A percentile compares a stretch with the other conserved stretches of the same genome.
Evolutionary conservation across 2,329 filamentous ascomycete species (phyloP).

Genomic region (Xylariaceae sp.): DNA sequence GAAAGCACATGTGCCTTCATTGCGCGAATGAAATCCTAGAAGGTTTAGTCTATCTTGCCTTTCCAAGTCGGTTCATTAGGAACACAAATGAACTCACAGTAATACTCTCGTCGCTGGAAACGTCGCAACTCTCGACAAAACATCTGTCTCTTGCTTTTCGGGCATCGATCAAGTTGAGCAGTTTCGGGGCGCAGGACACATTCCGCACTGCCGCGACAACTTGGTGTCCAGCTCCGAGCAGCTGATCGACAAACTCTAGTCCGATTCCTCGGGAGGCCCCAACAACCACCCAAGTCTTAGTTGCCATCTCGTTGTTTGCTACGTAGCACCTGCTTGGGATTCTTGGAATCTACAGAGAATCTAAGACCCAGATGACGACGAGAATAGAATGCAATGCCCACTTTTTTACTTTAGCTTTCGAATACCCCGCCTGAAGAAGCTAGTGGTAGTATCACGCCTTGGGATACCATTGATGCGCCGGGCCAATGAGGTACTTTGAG

Average conservation of each 20-base stretch:
- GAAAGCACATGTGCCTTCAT: background rate
- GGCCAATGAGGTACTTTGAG: too few relatives aligned
- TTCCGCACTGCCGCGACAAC: slow-evolving; percentile 8
- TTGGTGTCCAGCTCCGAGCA: slow-evolving; percentile 4
- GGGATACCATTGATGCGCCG: too few relatives aligned
- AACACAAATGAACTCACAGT: slow-evolving; percentile 2
- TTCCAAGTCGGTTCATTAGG: background rate
- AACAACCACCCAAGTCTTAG: slow-evolving; percentile 5
- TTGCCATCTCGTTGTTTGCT: too few relatives aligned
- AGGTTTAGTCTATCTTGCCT: background rate
- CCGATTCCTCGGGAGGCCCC: slow-evolving; percentile 9
- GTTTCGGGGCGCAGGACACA: slow-evolving; percentile 4
- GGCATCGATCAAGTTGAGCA: slow-evolving; percentile 1
- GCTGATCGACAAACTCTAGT: slow-evolving; percentile 7
- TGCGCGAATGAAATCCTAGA: slow-evolving; percentile 2
- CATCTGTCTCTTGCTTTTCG: slow-evolving; percentile 2
- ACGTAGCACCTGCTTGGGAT: too few relatives aligned
- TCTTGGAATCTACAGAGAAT: too few relatives aligned
- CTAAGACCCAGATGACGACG: too few relatives aligned
- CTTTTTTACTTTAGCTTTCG: too few relatives aligned
- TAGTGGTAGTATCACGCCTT: too few relatives aligned
- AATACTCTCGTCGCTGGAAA: slow-evolving; percentile 7
- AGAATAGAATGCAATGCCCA: too few relatives aligned
- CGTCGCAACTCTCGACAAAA: slow-evolving; percentile 2
- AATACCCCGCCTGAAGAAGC: too few relatives aligned